Percentiles rank a stretch among this genome's conserved stretches.
phyloP scores from a whole-genome alignment of 2,329 filamentous ascomycete species.

The Ophiostoma himal-ulmi region DNA sequence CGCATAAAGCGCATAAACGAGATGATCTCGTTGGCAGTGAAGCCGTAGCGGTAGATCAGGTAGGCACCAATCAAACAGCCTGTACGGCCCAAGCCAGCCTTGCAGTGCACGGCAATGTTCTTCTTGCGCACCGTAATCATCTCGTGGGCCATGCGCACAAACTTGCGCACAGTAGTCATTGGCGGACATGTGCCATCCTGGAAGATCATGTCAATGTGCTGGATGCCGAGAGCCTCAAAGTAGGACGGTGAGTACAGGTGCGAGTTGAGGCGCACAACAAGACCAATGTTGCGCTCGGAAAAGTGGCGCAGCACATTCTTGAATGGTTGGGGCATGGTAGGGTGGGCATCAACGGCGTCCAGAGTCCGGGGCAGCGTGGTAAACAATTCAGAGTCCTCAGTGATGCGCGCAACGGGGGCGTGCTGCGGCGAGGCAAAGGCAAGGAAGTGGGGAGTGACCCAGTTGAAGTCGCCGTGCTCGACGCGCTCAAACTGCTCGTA shows the following conservation, averaged over 20 bases:
- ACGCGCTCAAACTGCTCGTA: conserved; percentile 95
- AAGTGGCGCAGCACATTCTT: conserved; percentile 95
- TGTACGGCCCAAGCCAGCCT: conserved; percentile 90
- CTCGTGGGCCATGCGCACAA: conserved; percentile 90
- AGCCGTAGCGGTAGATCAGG: conserved; percentile 93
- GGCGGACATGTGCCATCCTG: conserved; percentile 95
- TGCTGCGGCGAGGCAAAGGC: conserved; percentile 95
- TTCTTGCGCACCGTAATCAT: conserved; percentile 88
- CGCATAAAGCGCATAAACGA: conserved; percentile 99
- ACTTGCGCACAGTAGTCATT: conserved; percentile 81
- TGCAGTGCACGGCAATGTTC: conserved; percentile 96
- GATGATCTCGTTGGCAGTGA: conserved; percentile 95
- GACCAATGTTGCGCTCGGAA: conserved; percentile 75
- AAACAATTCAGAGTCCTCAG: conserved; percentile 66
- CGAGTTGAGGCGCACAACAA: conserved; percentile 93
- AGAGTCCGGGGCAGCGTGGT: conserved; percentile 67
- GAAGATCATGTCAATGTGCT: conserved; percentile 98
- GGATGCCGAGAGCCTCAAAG: conserved; percentile 90
- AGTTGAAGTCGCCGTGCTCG: conserved; percentile 99
- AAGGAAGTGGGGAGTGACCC: conserved; percentile 90
- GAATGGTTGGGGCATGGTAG: conserved; percentile 75
- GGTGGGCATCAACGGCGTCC: conserved; percentile 63
- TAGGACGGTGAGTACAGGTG: conserved; percentile 95
- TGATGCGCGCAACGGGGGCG: conserved; percentile 65
- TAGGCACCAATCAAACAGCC: conserved; percentile 97